Percentiles rank a stretch among this genome's conserved stretches.
These are phyloP conservation scores for Colletotrichum tofieldiae DNA, from an alignment of 2,329 filamentous ascomycete genomes.

Conservation along the genomic window DNA sequence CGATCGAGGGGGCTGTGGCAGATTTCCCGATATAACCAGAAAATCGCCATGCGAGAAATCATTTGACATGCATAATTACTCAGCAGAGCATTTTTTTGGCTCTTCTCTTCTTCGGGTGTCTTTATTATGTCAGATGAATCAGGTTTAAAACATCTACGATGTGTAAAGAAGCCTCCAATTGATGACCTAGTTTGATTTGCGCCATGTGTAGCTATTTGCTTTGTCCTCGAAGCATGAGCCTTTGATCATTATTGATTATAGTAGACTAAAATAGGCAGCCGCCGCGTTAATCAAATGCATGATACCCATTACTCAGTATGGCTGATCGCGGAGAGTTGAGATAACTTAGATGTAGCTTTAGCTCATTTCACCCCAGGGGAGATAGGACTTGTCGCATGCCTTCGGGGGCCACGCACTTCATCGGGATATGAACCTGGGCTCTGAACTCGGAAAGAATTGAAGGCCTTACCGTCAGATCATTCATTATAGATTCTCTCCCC, in stretches of 20 bases:
- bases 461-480: too few species aligned
- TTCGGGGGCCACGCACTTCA: too few species aligned
- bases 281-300: too few species aligned
- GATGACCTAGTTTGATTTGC: background rate
- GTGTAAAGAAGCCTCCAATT: background rate
- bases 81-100: background rate
- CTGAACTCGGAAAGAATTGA: background rate
- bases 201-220: background rate
- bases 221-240: background rate
- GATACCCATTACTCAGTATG: too few species aligned
- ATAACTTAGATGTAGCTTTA: background rate
- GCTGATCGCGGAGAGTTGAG: too few species aligned
- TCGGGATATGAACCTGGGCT: conserved; percentile 24
- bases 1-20: background rate
- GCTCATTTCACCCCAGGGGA: background rate
- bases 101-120: background rate
- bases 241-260: background rate
- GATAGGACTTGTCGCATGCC: background rate
- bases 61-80: background rate
- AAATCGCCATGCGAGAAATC: rapidly evolving
- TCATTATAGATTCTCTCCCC: too few species aligned
- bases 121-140: background rate
- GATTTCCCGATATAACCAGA: background rate
- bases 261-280: background rate
- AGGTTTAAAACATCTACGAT: background rate